Evolutionary conservation across 805 yeast genomes (phyloP), one percentile per base, ranked within the genome.

Genomic region (Pichia sporocuriosa): DNA sequence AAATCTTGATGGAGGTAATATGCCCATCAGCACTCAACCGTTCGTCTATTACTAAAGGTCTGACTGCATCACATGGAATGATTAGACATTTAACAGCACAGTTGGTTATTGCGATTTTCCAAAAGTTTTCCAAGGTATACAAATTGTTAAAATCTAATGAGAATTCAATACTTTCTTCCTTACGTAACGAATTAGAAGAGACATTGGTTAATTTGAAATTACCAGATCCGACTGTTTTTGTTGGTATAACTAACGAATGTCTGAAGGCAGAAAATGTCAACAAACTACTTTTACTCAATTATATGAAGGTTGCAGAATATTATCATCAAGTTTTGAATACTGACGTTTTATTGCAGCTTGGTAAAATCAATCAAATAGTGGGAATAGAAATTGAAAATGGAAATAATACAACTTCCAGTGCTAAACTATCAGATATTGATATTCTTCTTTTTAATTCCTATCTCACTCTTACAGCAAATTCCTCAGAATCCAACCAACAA

Each of bases 1-100:
- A 55, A 1, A 50, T 66, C 2, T 65, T 81, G 1, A 53, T 71
- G 23, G 88, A 84, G 45, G 67, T 69, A 32, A 68, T 84, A 6
- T 58, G 81, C 6, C 93, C 96, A 4, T 63, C 78, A 0, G 76
- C 85, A 0, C 52, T 88, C 15, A 73, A 82, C 2, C 74, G 77
- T 49, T 43, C 69, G 2, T 67, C 82, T 0, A 60, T 89, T 36
- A 65, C 72, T 1, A 81, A 78, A 47, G 73, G 84, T 43, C 58
- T 90, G 27, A 70, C 70, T 35, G 63, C 70, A 15, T 75, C 74
- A 1, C 52, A 63, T 2, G 56, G 63, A 3, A 58, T 88, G 13
- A 67, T 87, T 15, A 73, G 70, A 42, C 95, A 83, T 51, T 64
- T 83, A 23, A 70, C 80, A 0, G 64, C 79, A 23, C 88, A 84